These are phyloP conservation scores for Glutinoglossum americanum DNA, from an alignment of 495 filamentous ascomycete genomes.

Conservation along the genomic window DNA sequence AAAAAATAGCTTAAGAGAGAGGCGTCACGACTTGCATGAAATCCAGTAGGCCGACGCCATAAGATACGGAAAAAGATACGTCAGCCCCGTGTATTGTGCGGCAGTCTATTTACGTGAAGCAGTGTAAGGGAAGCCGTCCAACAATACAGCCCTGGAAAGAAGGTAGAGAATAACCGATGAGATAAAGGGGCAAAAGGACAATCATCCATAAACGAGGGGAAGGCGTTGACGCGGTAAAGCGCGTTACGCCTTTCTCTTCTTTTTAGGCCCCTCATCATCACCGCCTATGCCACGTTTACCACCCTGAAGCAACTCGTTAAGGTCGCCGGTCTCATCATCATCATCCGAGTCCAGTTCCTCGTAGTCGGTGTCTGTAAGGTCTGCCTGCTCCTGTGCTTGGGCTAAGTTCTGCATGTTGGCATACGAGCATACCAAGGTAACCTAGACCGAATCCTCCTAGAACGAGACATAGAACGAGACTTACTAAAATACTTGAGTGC, in stretches of 20 bases:
- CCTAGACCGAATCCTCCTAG: no score
- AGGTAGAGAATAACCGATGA: no score
- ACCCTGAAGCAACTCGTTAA: neutral
- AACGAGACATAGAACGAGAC: constrained; percentile 20
- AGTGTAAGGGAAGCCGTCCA: no score
- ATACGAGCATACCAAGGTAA: no score
- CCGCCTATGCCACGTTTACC: neutral
- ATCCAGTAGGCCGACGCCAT: no score
- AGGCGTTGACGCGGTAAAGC: neutral
- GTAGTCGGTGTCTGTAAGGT: neutral
- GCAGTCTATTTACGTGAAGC: no score
- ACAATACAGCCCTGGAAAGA: no score
- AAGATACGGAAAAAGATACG: no score
- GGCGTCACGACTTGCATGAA: no score
- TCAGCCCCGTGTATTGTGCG: no score
- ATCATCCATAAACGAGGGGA: neutral
- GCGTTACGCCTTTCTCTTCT: neutral
- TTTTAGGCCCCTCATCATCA: neutral
- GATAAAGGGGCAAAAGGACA: no score
- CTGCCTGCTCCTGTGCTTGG: neutral
- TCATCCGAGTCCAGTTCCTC: neutral
- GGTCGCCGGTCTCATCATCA: neutral
- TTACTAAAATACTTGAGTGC: constrained; percentile 81
- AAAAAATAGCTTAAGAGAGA: no score
- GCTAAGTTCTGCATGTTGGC: neutral